A percentile compares a stretch with the other conserved stretches of the same genome.
phyloP scores from a whole-genome alignment of 2,329 filamentous ascomycete genomes.

The Juglanconis juglandina region DNA sequence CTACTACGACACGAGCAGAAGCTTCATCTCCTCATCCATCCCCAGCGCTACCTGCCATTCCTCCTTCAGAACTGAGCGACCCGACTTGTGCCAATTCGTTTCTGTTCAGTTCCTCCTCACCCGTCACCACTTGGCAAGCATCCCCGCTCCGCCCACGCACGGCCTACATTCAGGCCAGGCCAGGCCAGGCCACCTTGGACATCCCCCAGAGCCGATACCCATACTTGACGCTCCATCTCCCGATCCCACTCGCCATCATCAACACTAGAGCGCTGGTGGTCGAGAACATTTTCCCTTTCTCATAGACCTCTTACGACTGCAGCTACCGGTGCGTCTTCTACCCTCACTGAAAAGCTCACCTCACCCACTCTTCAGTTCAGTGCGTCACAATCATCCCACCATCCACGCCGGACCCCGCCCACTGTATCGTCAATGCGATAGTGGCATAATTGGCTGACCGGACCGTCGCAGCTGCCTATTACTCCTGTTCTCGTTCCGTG shows the following conservation, averaged over 20 bases:
- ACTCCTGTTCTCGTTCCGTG: too few species aligned
- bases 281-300: background rate
- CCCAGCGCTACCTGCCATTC: background rate
- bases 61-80: background rate
- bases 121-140: background rate
- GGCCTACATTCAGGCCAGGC: background rate
- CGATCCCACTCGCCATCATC: too few species aligned
- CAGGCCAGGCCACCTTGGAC: background rate
- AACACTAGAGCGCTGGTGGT: background rate
- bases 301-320: background rate
- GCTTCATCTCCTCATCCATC: background rate
- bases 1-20: background rate
- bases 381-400: background rate
- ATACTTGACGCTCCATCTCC: too few species aligned
- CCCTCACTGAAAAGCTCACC: background rate
- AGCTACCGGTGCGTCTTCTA: background rate
- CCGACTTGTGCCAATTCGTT: background rate
- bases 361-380: background rate
- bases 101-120: background rate
- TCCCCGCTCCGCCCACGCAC: background rate
- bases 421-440: background rate
- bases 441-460: background rate
- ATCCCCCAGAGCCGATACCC: background rate
- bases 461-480: background rate
- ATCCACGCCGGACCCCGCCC: background rate